These are phyloP conservation scores for Russula brevipes DNA, from an alignment of 768 basidiomycete species.

Conservation along the genomic window DNA sequence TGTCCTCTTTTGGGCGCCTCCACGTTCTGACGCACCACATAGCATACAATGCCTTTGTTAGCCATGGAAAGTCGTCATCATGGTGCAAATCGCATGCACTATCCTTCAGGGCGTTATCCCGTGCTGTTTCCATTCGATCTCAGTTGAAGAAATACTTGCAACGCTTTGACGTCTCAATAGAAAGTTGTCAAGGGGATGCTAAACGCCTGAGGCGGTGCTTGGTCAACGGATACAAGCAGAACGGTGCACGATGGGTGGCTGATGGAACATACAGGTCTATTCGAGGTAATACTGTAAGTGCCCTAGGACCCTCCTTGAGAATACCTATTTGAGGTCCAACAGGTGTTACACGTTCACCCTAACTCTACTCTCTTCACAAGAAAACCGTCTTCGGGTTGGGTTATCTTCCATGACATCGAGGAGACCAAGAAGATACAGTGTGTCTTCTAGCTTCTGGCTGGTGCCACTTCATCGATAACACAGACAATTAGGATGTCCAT, in stretches of 20 bases:
- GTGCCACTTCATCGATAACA: constrained; percentile 23
- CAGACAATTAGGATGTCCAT: constrained; percentile 67
- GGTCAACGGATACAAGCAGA: constrained; percentile 89
- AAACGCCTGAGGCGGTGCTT: constrained; percentile 81
- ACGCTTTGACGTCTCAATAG: constrained; percentile 73
- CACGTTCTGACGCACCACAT: constrained; percentile 9
- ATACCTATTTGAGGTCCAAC: constrained; percentile 16
- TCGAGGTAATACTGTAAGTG: constrained; percentile 71
- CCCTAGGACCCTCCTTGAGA: background rate
- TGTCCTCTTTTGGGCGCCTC: background rate
- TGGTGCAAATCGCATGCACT: constrained; percentile 94
- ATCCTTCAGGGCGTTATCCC: constrained; percentile 89
- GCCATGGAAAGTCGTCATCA: constrained; percentile 73
- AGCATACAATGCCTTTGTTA: constrained; percentile 93
- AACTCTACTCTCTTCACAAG: constrained; percentile 92
- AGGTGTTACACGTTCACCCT: constrained; percentile 89
- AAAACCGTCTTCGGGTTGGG: constrained; percentile 87
- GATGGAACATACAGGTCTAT: constrained; percentile 93
- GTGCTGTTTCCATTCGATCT: constrained; percentile 90
- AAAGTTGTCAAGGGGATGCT: constrained; percentile 88
- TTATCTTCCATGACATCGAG: constrained; percentile 92
- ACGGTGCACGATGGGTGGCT: constrained; percentile 83
- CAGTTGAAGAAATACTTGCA: constrained; percentile 95
- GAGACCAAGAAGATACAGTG: constrained; percentile 94
- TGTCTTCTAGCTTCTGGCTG: constrained; percentile 29